Conservation (phyloP, 768 basidiomycete genomes). For the Floccularia luteovirens region DNA sequence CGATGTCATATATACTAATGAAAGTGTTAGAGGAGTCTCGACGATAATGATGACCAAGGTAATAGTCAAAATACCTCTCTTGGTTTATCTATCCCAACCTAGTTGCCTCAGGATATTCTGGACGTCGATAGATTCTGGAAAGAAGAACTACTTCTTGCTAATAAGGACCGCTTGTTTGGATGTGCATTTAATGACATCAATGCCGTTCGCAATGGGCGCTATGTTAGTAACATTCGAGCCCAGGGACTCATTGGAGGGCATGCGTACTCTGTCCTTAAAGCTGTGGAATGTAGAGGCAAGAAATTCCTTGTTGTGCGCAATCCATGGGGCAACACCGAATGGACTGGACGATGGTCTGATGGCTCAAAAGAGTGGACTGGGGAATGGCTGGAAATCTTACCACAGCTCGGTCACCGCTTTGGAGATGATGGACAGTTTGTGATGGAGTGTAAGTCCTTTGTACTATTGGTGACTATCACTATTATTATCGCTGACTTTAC, state of each 20-base stretch:
- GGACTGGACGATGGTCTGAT: slow-evolving; percentile 37
- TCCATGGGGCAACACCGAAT: slow-evolving; percentile 34
- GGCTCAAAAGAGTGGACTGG: slow-evolving; percentile 35
- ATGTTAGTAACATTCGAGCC: slow-evolving; percentile 6
- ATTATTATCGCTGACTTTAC: not conserved
- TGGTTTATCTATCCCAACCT: no score
- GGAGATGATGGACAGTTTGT: slow-evolving; percentile 37
- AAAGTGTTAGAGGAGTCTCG: no score
- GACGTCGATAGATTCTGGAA: slow-evolving; percentile 41
- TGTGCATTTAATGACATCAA: slow-evolving; percentile 27
- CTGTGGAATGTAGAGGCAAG: slow-evolving; percentile 31
- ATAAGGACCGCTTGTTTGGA: slow-evolving; percentile 35
- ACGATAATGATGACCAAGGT: no score
- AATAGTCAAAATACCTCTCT: no score
- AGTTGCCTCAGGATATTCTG: slow-evolving; percentile 36
- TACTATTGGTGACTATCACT: not conserved
- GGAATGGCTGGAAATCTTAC: slow-evolving; percentile 29
- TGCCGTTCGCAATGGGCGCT: slow-evolving; percentile 12
- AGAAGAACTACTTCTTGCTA: slow-evolving; percentile 37
- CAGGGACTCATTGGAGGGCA: slow-evolving; percentile 25
- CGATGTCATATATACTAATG: no score
- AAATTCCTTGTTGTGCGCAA: slow-evolving; percentile 38
- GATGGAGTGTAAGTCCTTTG: slow-evolving; percentile 29
- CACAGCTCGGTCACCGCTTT: slow-evolving; percentile 26
- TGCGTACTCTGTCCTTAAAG: slow-evolving; percentile 34